phyloP scores from a whole-genome alignment of 2,329 filamentous ascomycete species.

The Periconia sp. region DNA sequence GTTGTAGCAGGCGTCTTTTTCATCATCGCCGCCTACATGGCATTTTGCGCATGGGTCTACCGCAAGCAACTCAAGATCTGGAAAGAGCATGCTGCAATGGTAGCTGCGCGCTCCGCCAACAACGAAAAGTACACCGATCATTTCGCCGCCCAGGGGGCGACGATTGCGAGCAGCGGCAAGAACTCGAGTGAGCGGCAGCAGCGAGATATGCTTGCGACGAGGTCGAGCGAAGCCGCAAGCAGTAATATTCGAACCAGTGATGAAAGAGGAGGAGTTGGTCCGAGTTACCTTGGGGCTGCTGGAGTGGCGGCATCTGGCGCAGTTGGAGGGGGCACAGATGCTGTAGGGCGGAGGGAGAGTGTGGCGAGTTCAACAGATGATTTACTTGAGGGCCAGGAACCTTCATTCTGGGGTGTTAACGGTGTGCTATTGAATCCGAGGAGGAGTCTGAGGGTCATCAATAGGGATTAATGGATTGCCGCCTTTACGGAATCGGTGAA shows the following conservation, averaged over 20 bases:
- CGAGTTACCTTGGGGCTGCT: constrained; percentile 18
- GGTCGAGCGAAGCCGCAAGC: constrained; percentile 10
- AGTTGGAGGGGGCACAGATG: constrained; percentile 21
- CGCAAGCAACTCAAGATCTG: constrained; percentile 73
- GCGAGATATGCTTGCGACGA: constrained; percentile 17
- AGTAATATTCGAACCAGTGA: constrained; percentile 12
- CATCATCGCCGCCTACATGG: constrained; percentile 67
- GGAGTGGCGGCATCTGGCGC: constrained; percentile 25
- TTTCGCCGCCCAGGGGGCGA: constrained; percentile 25
- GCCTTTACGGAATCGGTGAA: too few species aligned
- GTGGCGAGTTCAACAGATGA: constrained; percentile 62
- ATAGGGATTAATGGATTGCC: constrained; percentile 62
- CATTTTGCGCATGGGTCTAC: constrained; percentile 77
- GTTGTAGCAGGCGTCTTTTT: constrained; percentile 71
- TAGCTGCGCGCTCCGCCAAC: constrained; percentile 62
- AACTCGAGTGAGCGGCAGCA: constrained; percentile 30
- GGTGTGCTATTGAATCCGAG: constrained; percentile 70
- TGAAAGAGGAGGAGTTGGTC: constrained; percentile 6
- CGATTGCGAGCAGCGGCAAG: constrained; percentile 28
- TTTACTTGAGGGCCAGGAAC: constrained; percentile 67
- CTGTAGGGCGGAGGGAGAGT: constrained; percentile 47
- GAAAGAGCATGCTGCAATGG: constrained; percentile 70
- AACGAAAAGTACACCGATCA: constrained; percentile 49
- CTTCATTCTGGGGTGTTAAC: constrained; percentile 69
- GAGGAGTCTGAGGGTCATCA: constrained; percentile 72